These are phyloP conservation scores for Suhomyces canberraensis DNA, from an alignment of 805 yeast species.

Conservation along the genomic window DNA sequence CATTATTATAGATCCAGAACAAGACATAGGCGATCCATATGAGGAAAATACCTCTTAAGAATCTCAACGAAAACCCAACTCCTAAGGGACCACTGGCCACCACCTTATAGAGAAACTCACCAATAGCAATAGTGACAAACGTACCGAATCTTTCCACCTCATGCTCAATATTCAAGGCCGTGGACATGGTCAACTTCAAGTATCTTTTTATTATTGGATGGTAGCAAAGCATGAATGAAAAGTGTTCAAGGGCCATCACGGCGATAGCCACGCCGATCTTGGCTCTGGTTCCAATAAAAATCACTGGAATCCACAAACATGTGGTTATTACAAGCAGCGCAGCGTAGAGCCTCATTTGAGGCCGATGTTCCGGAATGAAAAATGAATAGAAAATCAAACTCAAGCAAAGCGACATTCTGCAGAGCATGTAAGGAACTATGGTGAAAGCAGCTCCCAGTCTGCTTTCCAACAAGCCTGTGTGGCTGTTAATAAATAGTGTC, in stretches of 20 bases:
- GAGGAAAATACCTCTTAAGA: conserved; percentile 49
- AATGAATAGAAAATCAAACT: conserved; percentile 39
- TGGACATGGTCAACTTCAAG: conserved; percentile 44
- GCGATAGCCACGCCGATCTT: conserved; percentile 46
- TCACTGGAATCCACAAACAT: conserved; percentile 49
- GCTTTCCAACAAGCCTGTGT: conserved; percentile 34
- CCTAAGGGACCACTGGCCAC: conserved; percentile 50
- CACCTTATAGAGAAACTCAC: conserved; percentile 55
- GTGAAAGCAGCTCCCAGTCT: conserved; percentile 39
- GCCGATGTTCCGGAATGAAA: conserved; percentile 48
- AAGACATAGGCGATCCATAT: conserved; percentile 47
- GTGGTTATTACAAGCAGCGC: conserved; percentile 29
- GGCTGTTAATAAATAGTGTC: conserved; percentile 51
- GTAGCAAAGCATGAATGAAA: conserved; percentile 32
- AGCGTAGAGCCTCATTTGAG: conserved; percentile 45
- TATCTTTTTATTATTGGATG: conserved; percentile 48
- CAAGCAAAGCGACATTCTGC: conserved; percentile 39
- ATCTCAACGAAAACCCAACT: conserved; percentile 39
- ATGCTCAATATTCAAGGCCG: conserved; percentile 65
- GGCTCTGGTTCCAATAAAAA: conserved; percentile 44
- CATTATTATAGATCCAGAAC: conserved; percentile 54
- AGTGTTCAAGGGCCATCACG: conserved; percentile 41
- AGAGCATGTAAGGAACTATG: conserved; percentile 47
- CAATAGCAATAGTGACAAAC: conserved; percentile 61
- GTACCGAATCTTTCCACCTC: conserved; percentile 60